Base-by-base conservation (phyloP, 352 stramenopile genomes). In the Pythium angustatum region DNA sequence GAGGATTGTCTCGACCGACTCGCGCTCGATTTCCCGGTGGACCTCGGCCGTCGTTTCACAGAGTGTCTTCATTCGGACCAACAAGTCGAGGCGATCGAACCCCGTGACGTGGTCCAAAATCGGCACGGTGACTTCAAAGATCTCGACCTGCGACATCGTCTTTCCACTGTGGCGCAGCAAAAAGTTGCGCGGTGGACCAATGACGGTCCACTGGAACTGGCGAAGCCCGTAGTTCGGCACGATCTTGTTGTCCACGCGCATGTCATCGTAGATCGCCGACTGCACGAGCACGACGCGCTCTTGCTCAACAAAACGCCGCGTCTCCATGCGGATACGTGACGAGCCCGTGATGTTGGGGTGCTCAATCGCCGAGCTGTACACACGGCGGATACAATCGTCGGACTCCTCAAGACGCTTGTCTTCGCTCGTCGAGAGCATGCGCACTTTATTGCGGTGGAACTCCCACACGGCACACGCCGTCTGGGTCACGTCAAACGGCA, bases 131-230 rank as follows among this genome's bases (percentile, higher is more conserved):
- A 65, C 58, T 51, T 65, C 48, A 38, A 65, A 65, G 3, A 65
- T 31, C 26, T 65, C 58, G 27, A 65, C 48, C 27, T 65, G 58
- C 4, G 58, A 21, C 48, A 65, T 65, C 19, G 58, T 41, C 10
- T 49, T 26, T 27, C 49, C 58, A 33, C 58, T 65, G 26, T 41
- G 48, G 24, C 58, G 58, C 36, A 65, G 28, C 5, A 53, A 3
- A 24, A 36, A 40, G 40, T 65, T 57, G 19, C 49, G 48, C 28
- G 58, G 58, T 8, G 48, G 58, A 0, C 58, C 58, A 17, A 65
- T 58, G 12, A 65, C 58, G 0, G 58, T 65, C 58, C 58, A 65
- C 58, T 65, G 58, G 47, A 57, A 65, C 58, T 65, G 58, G 38
- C 58, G 58, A 19, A 65, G 27, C 5, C 44, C 49, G 28, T 57